Base-by-base conservation (phyloP, 306 rosid species). In the Betula pendula region DNA sequence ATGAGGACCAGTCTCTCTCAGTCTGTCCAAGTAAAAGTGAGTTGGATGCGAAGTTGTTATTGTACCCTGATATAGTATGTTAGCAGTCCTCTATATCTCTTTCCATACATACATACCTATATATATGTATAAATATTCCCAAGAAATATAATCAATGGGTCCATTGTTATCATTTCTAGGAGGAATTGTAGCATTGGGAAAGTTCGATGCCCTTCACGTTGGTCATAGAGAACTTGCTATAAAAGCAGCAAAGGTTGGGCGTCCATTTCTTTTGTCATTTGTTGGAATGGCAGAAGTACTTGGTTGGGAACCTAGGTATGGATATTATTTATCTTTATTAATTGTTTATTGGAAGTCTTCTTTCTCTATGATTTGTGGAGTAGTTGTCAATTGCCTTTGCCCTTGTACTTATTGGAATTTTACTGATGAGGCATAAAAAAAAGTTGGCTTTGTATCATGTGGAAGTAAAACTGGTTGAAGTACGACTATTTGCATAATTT, bases 181-280 rank as follows among this genome's bases (percentile, higher is more conserved):
- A 55, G 99, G 99, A 83, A 70, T 95, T 75, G 99, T 90, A 51
- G 94, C 99, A 24, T 76, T 95, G 85, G 99, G 99, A 74, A 95
- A 95, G 89, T 95, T 90, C 81, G 99, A 95, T 81, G 97, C 97
- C 73, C 88, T 92, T 77, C 99, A 95, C 66, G 77, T 90, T 65
- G 99, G 99, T 47, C 99, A 95, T 78, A 90, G 99, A 35, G 99
- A 92, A 79, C 99, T 92, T 74, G 99, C 92, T 43, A 87, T 88
- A 87, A 93, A 95, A 89, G 99, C 99, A 60, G 93, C 99, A 33
- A 92, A 83, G 84, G 89, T 88, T 50, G 99, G 99, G 72, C 86
- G 86, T 75, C 97, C 99, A 52, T 95, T 95, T 82, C 96, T 95
- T 51, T 80, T 95, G 79, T 95, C 99, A 79, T 92, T 95, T 85